These are phyloP conservation scores for Solanum paucissectum DNA, from an alignment of 257 asterid genomes.

Conservation along the genomic window DNA sequence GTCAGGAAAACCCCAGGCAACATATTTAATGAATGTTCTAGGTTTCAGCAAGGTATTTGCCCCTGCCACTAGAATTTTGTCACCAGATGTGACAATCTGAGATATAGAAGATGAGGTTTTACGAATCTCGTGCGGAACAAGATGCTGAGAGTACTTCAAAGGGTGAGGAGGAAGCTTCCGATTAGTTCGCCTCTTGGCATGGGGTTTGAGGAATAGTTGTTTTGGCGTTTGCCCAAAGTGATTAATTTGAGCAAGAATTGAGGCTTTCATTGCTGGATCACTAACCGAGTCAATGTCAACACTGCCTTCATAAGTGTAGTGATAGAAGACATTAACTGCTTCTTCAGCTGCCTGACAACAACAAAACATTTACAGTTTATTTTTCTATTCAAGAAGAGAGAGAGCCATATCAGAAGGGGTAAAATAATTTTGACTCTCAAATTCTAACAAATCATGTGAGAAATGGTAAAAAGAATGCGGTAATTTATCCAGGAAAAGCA, in stretches of 20 bases:
- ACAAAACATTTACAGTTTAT: background rate
- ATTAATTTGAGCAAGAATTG: slow-evolving; percentile 94
- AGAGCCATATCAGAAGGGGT: background rate
- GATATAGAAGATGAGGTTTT: slow-evolving; percentile 65
- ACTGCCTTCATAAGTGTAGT: slow-evolving; percentile 97
- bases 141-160: slow-evolving; percentile 54
- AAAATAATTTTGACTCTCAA: background rate
- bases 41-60: slow-evolving; percentile 73
- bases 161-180: slow-evolving; percentile 74
- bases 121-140: slow-evolving; percentile 74
- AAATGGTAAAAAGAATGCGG: background rate
- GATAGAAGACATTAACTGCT: slow-evolving; percentile 97
- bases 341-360: slow-evolving; percentile 85
- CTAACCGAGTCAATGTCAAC: slow-evolving; percentile 93
- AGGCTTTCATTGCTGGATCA: slow-evolving; percentile 98
- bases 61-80: slow-evolving; percentile 77
- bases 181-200: slow-evolving; percentile 81
- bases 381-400: background rate
- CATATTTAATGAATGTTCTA: slow-evolving; percentile 58
- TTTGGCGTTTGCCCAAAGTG: slow-evolving; percentile 99
- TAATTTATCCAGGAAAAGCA: background rate
- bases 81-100: slow-evolving; percentile 57
- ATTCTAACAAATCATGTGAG: background rate
- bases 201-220: slow-evolving; percentile 84
- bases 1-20: slow-evolving; percentile 98